Evolutionary conservation across 805 yeast species (phyloP).

Genomic region (Candida bentonensis): DNA sequence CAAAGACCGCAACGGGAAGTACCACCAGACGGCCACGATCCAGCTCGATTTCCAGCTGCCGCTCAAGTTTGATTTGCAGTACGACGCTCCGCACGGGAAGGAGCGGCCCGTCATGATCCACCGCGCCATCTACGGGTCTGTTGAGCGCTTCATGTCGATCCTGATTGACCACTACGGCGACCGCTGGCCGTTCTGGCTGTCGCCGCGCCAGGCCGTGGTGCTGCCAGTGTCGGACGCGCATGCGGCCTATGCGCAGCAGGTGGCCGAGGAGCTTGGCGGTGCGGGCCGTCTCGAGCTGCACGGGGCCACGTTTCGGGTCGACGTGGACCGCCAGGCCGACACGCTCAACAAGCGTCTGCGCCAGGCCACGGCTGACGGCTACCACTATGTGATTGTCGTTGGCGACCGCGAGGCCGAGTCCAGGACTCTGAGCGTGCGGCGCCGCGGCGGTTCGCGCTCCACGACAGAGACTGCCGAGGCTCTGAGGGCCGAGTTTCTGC

Average conservation of each 20-base stretch:
- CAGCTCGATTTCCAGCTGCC: slow-evolving; percentile 95
- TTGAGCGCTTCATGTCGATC: slow-evolving; percentile 85
- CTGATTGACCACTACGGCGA: slow-evolving; percentile 83
- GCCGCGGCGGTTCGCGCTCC: slow-evolving; percentile 33
- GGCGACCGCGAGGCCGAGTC: slow-evolving; percentile 71
- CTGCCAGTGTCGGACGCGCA: slow-evolving; percentile 59
- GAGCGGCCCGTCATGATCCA: slow-evolving; percentile 88
- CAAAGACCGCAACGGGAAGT: slow-evolving; percentile 63
- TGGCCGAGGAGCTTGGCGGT: slow-evolving; percentile 30
- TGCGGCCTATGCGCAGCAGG: slow-evolving; percentile 34
- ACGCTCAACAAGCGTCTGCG: slow-evolving; percentile 71
- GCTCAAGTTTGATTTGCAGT: slow-evolving; percentile 61
- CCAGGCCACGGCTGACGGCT: slow-evolving; percentile 62
- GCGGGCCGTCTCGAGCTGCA: slow-evolving; percentile 39
- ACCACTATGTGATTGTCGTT: slow-evolving; percentile 65
- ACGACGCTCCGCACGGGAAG: slow-evolving; percentile 29
- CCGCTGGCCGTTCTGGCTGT: slow-evolving; percentile 96
- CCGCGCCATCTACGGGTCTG: slow-evolving; percentile 88
- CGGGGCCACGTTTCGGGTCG: slow-evolving; percentile 53
- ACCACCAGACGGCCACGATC: slow-evolving; percentile 89
- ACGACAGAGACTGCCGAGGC: slow-evolving; percentile 34
- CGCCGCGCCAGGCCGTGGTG: slow-evolving; percentile 78
- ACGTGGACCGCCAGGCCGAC: slow-evolving; percentile 59
- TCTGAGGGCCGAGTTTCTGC: slow-evolving; percentile 37
- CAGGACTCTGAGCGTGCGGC: slow-evolving; percentile 49